Conservation (phyloP, 371 early-diverging fungal genomes). For the Apophysomyces sp. region DNA sequence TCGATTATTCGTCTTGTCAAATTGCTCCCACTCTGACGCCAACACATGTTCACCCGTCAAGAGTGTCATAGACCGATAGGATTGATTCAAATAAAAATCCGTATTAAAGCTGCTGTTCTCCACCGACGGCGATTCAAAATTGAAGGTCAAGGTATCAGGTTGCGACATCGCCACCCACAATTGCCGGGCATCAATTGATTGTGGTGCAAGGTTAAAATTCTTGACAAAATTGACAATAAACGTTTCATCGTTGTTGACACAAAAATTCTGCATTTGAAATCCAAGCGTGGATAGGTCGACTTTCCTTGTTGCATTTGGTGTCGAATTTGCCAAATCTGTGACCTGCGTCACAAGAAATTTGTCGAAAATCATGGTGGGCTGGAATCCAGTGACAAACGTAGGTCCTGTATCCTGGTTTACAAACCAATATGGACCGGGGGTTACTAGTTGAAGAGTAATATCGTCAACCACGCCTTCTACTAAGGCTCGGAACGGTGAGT, state of each 20-base stretch:
- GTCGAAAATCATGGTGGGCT: constrained; percentile 51
- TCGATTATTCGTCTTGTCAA: constrained; percentile 30
- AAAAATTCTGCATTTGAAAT: constrained; percentile 45
- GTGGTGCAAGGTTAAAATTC: constrained; percentile 31
- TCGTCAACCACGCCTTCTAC: constrained; percentile 40
- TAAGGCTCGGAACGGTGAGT: constrained; percentile 36
- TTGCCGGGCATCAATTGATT: constrained; percentile 28
- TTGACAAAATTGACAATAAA: constrained; percentile 48
- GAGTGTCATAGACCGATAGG: constrained; percentile 37
- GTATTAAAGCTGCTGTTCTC: constrained; percentile 32
- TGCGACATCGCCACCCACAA: constrained; percentile 35
- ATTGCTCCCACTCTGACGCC: constrained; percentile 14
- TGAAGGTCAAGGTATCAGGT: constrained; percentile 28
- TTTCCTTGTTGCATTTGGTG: neutral
- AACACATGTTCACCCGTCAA: constrained; percentile 27
- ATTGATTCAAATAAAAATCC: constrained; percentile 30
- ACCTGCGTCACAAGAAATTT: constrained; percentile 33
- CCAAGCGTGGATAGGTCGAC: constrained; percentile 24
- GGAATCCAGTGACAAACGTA: constrained; percentile 43
- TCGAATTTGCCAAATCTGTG: constrained; percentile 10
- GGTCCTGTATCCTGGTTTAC: constrained; percentile 38
- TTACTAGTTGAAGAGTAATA: constrained; percentile 30
- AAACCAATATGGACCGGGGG: constrained; percentile 38
- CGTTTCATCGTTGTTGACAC: constrained; percentile 34
- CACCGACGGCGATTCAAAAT: constrained; percentile 25